phyloP scores from a whole-genome alignment of 2,329 filamentous ascomycete genomes.

The Pseudogymnoascus sp. region DNA sequence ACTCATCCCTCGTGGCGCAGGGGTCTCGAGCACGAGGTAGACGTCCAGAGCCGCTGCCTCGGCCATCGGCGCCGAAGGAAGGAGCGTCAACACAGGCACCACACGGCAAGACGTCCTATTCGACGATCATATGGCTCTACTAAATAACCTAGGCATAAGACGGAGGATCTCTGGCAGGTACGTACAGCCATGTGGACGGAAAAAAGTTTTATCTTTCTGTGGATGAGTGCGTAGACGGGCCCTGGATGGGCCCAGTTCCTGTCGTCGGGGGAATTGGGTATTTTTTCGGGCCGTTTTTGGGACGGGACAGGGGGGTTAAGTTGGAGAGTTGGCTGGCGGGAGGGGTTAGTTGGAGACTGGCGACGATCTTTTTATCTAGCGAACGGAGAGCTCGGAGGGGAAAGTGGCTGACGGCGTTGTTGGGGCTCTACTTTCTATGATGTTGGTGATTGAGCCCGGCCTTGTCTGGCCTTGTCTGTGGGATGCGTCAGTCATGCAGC shows the following conservation, averaged over 20 bases:
- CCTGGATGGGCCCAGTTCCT: neutral
- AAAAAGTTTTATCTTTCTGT: neutral
- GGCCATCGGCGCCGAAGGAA: neutral
- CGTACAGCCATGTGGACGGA: neutral
- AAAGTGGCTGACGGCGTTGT: neutral
- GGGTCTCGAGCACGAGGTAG: neutral
- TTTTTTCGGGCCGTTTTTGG: conserved; percentile 7
- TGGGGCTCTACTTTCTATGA: neutral
- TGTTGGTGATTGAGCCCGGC: neutral
- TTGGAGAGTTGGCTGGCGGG: neutral
- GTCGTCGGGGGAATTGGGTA: neutral
- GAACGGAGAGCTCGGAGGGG: neutral
- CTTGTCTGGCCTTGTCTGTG: neutral
- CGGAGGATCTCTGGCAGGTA: neutral
- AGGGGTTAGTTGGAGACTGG: neutral
- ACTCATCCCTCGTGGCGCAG: neutral
- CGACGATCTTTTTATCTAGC: neutral
- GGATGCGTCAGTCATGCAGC: neutral
- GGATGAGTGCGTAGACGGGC: neutral
- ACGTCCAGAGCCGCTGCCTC: neutral
- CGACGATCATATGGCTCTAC: neutral
- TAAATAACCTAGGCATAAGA: neutral
- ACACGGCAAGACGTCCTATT: neutral
- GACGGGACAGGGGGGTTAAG: neutral
- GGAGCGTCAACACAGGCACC: neutral